Conservation (phyloP, 805 yeast genomes). For the Saccharomycopsis olivae region DNA sequence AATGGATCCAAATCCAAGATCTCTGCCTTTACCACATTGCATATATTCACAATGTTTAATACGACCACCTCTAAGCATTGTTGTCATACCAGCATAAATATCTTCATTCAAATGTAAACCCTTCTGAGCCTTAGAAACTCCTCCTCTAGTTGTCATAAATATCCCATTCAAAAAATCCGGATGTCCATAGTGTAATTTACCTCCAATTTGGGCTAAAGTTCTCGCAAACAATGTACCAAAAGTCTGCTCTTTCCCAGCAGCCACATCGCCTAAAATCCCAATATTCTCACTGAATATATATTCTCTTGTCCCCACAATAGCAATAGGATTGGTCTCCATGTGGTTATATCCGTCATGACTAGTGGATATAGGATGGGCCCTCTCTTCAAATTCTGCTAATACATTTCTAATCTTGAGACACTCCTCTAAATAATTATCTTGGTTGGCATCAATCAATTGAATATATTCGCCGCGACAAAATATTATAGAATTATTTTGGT, state of each 20-base stretch:
- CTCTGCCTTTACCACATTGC: conserved; percentile 84
- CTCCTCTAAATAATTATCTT: conserved; percentile 74
- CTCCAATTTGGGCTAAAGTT: conserved; percentile 73
- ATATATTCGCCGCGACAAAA: conserved; percentile 75
- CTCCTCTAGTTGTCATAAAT: conserved; percentile 79
- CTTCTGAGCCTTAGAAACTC: conserved; percentile 77
- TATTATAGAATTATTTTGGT: conserved; percentile 66
- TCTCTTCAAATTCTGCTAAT: conserved; percentile 67
- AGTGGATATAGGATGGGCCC: conserved; percentile 9
- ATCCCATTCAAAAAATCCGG: conserved; percentile 71
- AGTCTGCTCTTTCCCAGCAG: conserved; percentile 84
- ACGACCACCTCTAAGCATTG: conserved; percentile 68
- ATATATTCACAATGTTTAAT: conserved; percentile 75
- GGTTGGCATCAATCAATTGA: conserved; percentile 76
- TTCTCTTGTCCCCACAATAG: conserved; percentile 76
- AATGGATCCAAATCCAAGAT: conserved; percentile 75
- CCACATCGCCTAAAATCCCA: conserved; percentile 76
- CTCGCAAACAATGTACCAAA: conserved; percentile 79
- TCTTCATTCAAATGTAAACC: conserved; percentile 80
- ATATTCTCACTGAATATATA: conserved; percentile 75
- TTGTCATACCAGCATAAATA: conserved; percentile 80
- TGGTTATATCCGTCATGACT: conserved; percentile 20
- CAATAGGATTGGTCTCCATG: conserved; percentile 56
- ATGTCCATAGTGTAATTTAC: conserved; percentile 79
- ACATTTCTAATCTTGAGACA: conserved; percentile 69